Evolutionary conservation across 2,329 filamentous ascomycete species (phyloP).

Genomic region (Fusarium longipes): DNA sequence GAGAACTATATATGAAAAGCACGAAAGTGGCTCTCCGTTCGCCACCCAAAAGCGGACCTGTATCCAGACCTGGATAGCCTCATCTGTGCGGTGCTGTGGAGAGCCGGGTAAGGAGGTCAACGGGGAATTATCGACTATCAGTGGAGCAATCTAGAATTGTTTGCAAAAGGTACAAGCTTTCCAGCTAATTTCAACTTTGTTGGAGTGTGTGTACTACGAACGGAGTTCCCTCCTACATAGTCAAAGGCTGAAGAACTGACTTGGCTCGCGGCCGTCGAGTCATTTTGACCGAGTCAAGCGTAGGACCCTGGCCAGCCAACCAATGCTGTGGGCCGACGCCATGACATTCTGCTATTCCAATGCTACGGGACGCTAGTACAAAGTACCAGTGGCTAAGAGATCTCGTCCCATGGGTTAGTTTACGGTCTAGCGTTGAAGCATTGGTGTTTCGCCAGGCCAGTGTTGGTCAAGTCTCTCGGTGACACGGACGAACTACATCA

Average conservation of each 20-base stretch:
- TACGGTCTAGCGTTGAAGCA: not conserved
- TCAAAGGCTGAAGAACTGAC: not conserved
- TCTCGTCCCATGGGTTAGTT: not conserved
- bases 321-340: not conserved
- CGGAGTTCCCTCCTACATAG: too few relatives aligned
- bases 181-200: not conserved
- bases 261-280: not conserved
- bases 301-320: not conserved
- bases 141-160: not conserved
- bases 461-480: not conserved
- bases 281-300: not conserved
- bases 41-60: not conserved
- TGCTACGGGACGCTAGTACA: not conserved
- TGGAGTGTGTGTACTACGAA: too few relatives aligned
- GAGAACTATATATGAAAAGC: conserved; percentile 16
- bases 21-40: not conserved
- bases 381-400: not conserved
- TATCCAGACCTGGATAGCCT: conserved; percentile 15
- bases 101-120: not conserved
- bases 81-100: not conserved
- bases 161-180: too few relatives aligned
- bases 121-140: not conserved
- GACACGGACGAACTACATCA: not conserved
- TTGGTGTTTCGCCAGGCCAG: not conserved
- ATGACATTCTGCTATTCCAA: not conserved